Percentiles rank a stretch among this genome's conserved stretches.
These are phyloP conservation scores for Suillus subaureus DNA, from an alignment of 768 basidiomycete genomes.

Conservation along the genomic window DNA sequence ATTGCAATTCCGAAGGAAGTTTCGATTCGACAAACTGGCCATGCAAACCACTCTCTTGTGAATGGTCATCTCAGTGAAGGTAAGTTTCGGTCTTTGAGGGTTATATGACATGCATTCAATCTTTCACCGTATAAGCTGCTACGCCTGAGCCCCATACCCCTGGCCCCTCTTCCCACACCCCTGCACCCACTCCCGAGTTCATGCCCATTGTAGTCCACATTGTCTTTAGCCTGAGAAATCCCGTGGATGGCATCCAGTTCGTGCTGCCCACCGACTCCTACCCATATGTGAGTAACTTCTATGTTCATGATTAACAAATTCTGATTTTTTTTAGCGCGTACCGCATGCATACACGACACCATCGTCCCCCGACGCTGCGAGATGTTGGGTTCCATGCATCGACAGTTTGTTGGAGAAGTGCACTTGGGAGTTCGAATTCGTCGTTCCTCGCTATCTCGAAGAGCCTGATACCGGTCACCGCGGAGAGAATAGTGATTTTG, in stretches of 20 bases:
- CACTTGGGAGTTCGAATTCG: conserved; percentile 98
- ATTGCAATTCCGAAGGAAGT: conserved; percentile 83
- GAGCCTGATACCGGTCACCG: conserved; percentile 42
- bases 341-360: conserved; percentile 93
- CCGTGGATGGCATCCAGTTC: conserved; percentile 84
- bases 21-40: conserved; percentile 60
- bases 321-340: conserved; percentile 60
- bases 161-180: conserved; percentile 37
- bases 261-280: conserved; percentile 79
- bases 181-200: conserved; percentile 59
- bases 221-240: conserved; percentile 79
- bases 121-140: conserved; percentile 45
- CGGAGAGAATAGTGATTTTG: conserved; percentile 44
- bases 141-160: conserved; percentile 86
- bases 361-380: conserved; percentile 85
- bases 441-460: conserved; percentile 84
- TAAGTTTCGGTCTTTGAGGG: conserved; percentile 28
- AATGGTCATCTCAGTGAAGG: conserved; percentile 59
- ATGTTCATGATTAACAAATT: conserved; percentile 9
- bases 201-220: conserved; percentile 76
- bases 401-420: conserved; percentile 96
- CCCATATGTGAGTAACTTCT: conserved; percentile 67
- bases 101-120: conserved; percentile 13
- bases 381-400: conserved; percentile 98
- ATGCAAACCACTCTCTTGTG: conserved; percentile 36